Percentiles rank a stretch among this genome's conserved stretches.
phyloP scores from a whole-genome alignment of 2,329 filamentous ascomycete genomes.

The Diaporthe citri region DNA sequence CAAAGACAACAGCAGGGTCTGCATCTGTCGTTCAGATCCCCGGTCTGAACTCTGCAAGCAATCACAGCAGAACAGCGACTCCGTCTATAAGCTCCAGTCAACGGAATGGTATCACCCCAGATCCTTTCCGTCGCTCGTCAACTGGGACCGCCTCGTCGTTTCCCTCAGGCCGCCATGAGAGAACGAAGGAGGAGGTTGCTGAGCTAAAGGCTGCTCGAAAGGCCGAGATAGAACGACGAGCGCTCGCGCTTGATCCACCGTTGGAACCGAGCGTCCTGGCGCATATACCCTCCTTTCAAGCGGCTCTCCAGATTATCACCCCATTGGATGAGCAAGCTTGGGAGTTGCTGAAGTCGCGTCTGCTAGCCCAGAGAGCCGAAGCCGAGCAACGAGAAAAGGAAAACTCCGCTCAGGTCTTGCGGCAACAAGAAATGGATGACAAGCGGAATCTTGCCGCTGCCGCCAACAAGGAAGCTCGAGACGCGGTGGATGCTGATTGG shows the following conservation, averaged over 20 bases:
- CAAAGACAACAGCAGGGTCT: neutral
- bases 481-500: conserved; percentile 76
- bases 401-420: conserved; percentile 45
- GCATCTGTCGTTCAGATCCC: conserved; percentile 31
- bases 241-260: conserved; percentile 74
- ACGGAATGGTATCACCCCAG: conserved; percentile 35
- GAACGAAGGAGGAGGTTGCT: conserved; percentile 72
- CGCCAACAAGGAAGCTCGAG: conserved; percentile 64
- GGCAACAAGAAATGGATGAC: conserved; percentile 39
- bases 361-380: conserved; percentile 74
- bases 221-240: conserved; percentile 79
- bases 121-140: conserved; percentile 40
- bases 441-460: conserved; percentile 41
- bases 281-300: conserved; percentile 80
- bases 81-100: conserved; percentile 37
- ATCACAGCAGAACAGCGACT: conserved; percentile 18
- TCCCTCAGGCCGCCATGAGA: conserved; percentile 53
- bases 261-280: conserved; percentile 72
- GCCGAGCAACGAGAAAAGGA: conserved; percentile 71
- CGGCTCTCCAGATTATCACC: conserved; percentile 76
- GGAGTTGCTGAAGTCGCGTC: conserved; percentile 75
- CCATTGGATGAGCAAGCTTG: conserved; percentile 78
- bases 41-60: conserved; percentile 27
- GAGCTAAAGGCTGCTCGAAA: conserved; percentile 74
- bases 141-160: conserved; percentile 32